Base-by-base conservation (phyloP, 2,329 filamentous ascomycete genomes). In the Fusarium fracticaudum region DNA sequence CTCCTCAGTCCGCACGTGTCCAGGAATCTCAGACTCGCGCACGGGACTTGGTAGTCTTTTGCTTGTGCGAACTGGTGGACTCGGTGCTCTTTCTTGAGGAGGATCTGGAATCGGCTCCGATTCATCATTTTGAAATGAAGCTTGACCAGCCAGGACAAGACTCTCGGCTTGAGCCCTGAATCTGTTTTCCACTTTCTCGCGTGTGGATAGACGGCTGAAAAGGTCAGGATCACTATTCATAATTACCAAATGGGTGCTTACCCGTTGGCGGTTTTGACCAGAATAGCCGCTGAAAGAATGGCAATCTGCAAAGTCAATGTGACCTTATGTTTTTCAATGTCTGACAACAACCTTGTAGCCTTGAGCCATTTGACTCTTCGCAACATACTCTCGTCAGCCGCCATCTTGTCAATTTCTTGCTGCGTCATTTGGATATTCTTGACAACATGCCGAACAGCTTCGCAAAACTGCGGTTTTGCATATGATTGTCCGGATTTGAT, bases 281-380 rank as follows among this genome's bases (percentile, higher is more conserved):
- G 20, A 31, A 74, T 40, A 1, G 71, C 71, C 9, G 71, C 59
- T 8, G 67, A 72, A 13, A 74, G 43, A 33, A 74, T 59, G 2
- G 55, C 38, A 7, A 62, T 71, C 15, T 74, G 71, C 13, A 74
- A 22, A 9, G 71, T 61, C 33, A 74, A 33, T 1, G 62, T 60
- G 12, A 64, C 62, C 17, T 71, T 67, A 11, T 74, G 71, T 15
- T 74, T 74, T 8, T 74, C 62, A 4, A 74, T 74, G 18, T 74
- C 71, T 2, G 71, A 68, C 13, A 71, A 20, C 5, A 74, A 10
- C 13, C 33, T 67, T 7, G 48, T 11, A 14, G 71, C 59, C 15
- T 48, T 74, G 14, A 40, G 13, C 71, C 71, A 74, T 14, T 57
- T 67, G 2, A 50, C 10, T 10, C 44, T 64, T 8, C 26, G 24